These are phyloP conservation scores for Penicillium rolfsii DNA, from an alignment of 2,329 filamentous ascomycete genomes.

Conservation along the genomic window DNA sequence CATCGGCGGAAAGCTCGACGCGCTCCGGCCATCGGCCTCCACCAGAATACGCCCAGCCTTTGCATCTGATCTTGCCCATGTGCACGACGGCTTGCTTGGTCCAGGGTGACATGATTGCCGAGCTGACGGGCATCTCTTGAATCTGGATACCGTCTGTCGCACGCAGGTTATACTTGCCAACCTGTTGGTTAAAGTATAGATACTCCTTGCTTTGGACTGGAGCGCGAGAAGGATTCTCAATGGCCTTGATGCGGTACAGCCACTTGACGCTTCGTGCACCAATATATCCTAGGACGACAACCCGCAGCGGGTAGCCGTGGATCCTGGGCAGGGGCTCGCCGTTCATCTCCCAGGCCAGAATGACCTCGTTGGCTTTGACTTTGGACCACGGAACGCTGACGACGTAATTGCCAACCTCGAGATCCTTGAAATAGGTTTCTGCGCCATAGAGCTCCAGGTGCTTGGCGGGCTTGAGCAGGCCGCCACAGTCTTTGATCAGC, in stretches of 20 bases:
- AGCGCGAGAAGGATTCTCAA: slow-evolving; percentile 58
- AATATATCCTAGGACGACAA: slow-evolving; percentile 68
- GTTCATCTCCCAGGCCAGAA: slow-evolving; percentile 74
- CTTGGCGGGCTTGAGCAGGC: slow-evolving; percentile 57
- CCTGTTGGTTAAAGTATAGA: slow-evolving; percentile 69
- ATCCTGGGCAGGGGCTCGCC: slow-evolving; percentile 65
- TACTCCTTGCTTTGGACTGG: slow-evolving; percentile 69
- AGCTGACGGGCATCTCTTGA: slow-evolving; percentile 72
- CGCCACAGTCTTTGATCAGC: slow-evolving; percentile 71
- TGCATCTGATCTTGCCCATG: slow-evolving; percentile 60
- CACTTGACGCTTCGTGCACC: slow-evolving; percentile 68
- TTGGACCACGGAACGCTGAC: slow-evolving; percentile 70
- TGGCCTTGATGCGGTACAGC: slow-evolving; percentile 66
- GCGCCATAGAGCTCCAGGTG: slow-evolving; percentile 71
- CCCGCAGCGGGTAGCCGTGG: slow-evolving; percentile 66
- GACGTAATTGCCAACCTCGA: slow-evolving; percentile 66
- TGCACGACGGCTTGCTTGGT: slow-evolving; percentile 65
- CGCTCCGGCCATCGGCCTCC: slow-evolving; percentile 64
- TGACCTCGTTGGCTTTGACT: slow-evolving; percentile 67
- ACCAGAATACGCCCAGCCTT: slow-evolving; percentile 63
- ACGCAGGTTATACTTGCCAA: slow-evolving; percentile 67
- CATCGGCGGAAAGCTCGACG: slow-evolving; percentile 66
- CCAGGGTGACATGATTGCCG: slow-evolving; percentile 67
- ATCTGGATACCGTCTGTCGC: slow-evolving; percentile 66
- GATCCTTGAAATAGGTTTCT: slow-evolving; percentile 74